Base-by-base conservation (phyloP, 768 basidiomycete species). In the Cantharellus cinnabarinus region DNA sequence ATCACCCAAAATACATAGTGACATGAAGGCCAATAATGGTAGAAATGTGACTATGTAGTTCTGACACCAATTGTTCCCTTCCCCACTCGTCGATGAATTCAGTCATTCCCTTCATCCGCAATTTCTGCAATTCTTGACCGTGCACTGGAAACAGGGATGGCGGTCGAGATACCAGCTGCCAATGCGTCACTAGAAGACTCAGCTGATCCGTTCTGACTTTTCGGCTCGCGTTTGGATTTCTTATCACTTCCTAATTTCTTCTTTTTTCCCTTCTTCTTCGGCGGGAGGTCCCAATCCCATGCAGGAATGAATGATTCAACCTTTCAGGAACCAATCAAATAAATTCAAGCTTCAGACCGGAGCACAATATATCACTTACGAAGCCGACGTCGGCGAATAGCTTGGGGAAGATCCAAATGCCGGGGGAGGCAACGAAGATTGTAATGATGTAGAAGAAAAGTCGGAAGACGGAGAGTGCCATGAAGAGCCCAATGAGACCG, bases 321-420 rank as follows among this genome's bases (percentile, higher is more conserved):
- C 94, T 98, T 29, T 29, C 20, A 65, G 40, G 10, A n/a, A 50
- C 3, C 42, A 7, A 44, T 14, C 41, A 38, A 41, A 58, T 42
- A 40, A 57, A 20, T 4, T 57, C 14, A 53, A 39, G 61, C 35
- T 63, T 40, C 29, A 34, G 2, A 20, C 40, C 20, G 29, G 57
- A 40, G 34, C 20, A 3, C 39, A 57, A 39, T 52, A 29, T 29
- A 29, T 29, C 4, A 82, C 94, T 71, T 68, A 99, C 95, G 67
- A 98, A 94, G 70, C 95, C 93, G 59, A 97, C 94, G 66, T 99
- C 94, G 10, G 94, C 95, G 64, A 99, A 98, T 40, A 99, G 73
- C 68, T 94, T 84, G 0, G 95, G 95, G 76, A 97, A 99, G 73
- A 98, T 85, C 95, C 95, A 99, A 54, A 99, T 95, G 50, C 93